A percentile compares a stretch with the other conserved stretches of the same genome.
Conservation (phyloP, 1,284 basidiomycete species). For the Ceratobasidium sp. region DNA sequence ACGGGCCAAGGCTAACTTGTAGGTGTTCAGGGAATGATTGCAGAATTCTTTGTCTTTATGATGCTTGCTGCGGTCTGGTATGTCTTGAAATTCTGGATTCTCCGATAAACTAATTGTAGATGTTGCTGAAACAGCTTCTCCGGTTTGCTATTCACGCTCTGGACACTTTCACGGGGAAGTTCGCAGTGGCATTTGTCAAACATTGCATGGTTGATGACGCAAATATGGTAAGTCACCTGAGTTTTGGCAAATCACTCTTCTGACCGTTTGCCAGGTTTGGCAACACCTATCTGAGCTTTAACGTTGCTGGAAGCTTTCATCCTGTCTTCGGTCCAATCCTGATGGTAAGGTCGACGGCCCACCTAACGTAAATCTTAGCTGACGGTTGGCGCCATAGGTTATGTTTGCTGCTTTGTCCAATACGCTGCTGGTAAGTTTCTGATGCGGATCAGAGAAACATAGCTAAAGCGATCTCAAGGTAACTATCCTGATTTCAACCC, state of each 20-base stretch:
- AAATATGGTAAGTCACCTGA: slow-evolving; percentile 70
- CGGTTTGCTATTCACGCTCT: slow-evolving; percentile 82
- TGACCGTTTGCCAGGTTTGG: slow-evolving; percentile 44
- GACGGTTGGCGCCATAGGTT: slow-evolving; percentile 41
- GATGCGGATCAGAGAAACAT: slow-evolving; percentile 1
- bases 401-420: slow-evolving; percentile 82
- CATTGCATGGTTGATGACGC: slow-evolving; percentile 66
- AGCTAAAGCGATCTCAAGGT: slow-evolving; percentile 1
- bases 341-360: slow-evolving; percentile 59
- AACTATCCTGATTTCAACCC: slow-evolving; percentile 42
- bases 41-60: slow-evolving; percentile 86
- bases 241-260: slow-evolving; percentile 9
- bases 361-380: not conserved
- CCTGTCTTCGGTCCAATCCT: slow-evolving; percentile 84
- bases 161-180: slow-evolving; percentile 59
- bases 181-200: slow-evolving; percentile 69
- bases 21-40: slow-evolving; percentile 53
- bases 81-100: slow-evolving; percentile 34
- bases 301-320: slow-evolving; percentile 76
- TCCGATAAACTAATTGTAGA: not conserved
- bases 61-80: slow-evolving; percentile 75
- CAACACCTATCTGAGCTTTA: slow-evolving; percentile 75
- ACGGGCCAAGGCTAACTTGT: not conserved
- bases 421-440: slow-evolving; percentile 64
- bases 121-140: slow-evolving; percentile 62